Base-by-base conservation (phyloP, 2,329 filamentous ascomycete species). In the Pseudocercospora vitis region DNA sequence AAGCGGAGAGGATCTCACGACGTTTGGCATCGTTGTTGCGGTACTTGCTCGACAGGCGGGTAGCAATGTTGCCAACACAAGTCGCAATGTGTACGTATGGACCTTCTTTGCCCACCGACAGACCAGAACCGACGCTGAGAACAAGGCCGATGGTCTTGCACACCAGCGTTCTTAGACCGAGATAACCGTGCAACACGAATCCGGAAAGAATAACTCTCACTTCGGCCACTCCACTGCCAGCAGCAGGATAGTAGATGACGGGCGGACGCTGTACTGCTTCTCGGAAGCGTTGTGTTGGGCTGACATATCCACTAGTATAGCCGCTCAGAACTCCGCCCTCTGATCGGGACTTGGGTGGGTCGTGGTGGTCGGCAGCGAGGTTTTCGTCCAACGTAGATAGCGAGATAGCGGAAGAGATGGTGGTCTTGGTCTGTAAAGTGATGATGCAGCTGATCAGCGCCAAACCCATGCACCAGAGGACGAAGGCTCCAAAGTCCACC, bases 71-170 rank as follows among this genome's bases (percentile, higher is more conserved):
- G 54, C 94, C 94, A 18, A 97, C 86, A 63, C 92, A 96, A 1
- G 92, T 89, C 0, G 91, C 91, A 66, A 97, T 95, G 70, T 99
- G 94, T n/a, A 99, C 94, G 65, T 92, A 97, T 0, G 94, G 94
- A 0, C 92, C 85, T 72, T 96, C 94, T 70, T 99, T 99, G 23
- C 94, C 94, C 35, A 99, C 78, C 68, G 91, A 96, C 56, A 99
- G 79, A 3, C 94, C 94, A 2, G 94, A 97, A 1, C 91, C 87
- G 32, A 97, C 91, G 69, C 89, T 95, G 52, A 97, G 78, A 54
- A 96, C 82, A 42, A 99, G 76, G 11, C 87, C 91, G 12, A 88
- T 65, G 0, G 89, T 88, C 70, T 99, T 99, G 73, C 95, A 81
- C 4, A 92, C 72, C 24, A 99, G 78, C 0, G 94, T 97, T 67